Conservation (phyloP, 106 monocot genomes). For the Vanilla planifolia region DNA sequence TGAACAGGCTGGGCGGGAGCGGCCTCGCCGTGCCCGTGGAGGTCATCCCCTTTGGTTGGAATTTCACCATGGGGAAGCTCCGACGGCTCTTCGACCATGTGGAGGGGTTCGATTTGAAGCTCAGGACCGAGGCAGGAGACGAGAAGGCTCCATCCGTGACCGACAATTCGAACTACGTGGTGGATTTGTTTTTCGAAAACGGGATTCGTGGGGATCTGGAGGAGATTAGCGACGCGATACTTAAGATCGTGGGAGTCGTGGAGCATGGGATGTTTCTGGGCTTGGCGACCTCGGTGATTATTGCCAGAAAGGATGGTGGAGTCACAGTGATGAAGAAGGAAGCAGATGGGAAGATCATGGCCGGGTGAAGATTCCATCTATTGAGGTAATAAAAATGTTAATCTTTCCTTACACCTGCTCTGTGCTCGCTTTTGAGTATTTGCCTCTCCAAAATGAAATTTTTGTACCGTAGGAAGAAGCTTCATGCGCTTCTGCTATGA, state of each 20-base stretch:
- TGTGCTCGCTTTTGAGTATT: background rate
- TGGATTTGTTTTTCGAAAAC: constrained; percentile 70
- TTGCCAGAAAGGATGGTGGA: constrained; percentile 59
- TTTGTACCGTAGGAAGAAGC: constrained; percentile 2
- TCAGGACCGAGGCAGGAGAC: constrained; percentile 28
- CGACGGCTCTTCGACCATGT: constrained; percentile 25
- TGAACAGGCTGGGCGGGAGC: constrained; percentile 51
- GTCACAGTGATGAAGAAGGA: constrained; percentile 16
- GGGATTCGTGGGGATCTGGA: constrained; percentile 61
- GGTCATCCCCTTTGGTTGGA: constrained; percentile 56
- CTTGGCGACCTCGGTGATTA: constrained; percentile 63
- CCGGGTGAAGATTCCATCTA: background rate
- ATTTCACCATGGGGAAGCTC: constrained; percentile 32
- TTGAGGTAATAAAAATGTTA: background rate
- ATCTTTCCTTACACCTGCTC: background rate
- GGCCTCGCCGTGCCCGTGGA: constrained; percentile 65
- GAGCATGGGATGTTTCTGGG: constrained; percentile 97
- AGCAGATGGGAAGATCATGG: background rate
- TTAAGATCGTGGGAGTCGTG: constrained; percentile 73
- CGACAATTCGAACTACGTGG: constrained; percentile 73
- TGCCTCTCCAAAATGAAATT: background rate
- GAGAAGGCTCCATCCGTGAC: constrained; percentile 44
- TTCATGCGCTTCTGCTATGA: background rate
- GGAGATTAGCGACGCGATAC: constrained; percentile 48
- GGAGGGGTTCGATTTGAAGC: constrained; percentile 35